Evolutionary conservation across 345 rosid genomes (phyloP).

Genomic region (Populus ilicifolia): DNA sequence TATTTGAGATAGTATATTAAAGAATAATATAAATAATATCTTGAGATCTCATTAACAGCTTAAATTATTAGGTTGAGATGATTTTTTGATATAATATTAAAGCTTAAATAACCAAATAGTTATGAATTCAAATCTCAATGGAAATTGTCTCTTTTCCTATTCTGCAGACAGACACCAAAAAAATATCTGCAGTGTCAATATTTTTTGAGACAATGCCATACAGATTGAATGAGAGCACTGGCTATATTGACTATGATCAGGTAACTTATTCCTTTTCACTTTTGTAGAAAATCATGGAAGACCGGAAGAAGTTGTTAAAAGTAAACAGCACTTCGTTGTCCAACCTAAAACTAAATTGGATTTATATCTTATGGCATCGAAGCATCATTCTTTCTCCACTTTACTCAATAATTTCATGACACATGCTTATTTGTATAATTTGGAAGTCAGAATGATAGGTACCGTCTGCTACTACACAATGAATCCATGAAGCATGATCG

Average conservation of each 20-base stretch:
- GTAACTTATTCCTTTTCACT: slow-evolving; percentile 26
- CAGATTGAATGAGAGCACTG: slow-evolving; percentile 89
- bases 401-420: neutral
- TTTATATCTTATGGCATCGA: neutral
- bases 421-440: too few relatives aligned
- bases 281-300: neutral
- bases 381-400: neutral
- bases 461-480: neutral
- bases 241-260: slow-evolving; percentile 96
- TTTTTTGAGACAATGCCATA: slow-evolving; percentile 99
- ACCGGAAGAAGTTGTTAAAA: neutral
- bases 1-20: too few relatives aligned
- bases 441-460: neutral
- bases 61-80: too few relatives aligned
- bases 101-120: too few relatives aligned
- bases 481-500: neutral
- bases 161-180: slow-evolving; percentile 95
- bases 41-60: too few relatives aligned
- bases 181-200: slow-evolving; percentile 96
- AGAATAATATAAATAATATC: too few relatives aligned
- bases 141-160: slow-evolving; percentile 9
- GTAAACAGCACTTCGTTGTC: neutral
- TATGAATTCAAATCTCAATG: too few relatives aligned
- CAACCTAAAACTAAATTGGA: neutral
- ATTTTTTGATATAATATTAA: rapidly evolving